Evolutionary conservation across 2,329 filamentous ascomycete species (phyloP).

Genomic region (Trichocomaceae sp.): DNA sequence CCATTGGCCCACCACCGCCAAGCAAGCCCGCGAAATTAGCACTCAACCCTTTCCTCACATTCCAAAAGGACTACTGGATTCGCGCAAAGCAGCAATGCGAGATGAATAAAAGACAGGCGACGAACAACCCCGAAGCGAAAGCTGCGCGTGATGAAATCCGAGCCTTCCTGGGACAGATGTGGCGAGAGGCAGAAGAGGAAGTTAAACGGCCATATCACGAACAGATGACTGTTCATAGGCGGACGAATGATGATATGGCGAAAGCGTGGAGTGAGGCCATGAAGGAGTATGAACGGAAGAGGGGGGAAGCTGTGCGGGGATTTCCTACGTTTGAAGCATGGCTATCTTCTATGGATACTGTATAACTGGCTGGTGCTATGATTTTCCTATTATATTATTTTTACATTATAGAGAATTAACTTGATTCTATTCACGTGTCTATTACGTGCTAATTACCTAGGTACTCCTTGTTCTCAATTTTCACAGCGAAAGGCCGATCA

Average conservation of each 20-base stretch:
- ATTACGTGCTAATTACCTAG: no score
- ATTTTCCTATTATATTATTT: no score
- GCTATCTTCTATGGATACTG: conserved; percentile 8
- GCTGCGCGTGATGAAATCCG: conserved; percentile 67
- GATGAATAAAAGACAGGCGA: conserved; percentile 58
- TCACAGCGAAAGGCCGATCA: no score
- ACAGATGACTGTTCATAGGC: conserved; percentile 64
- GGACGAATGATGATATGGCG: conserved; percentile 56
- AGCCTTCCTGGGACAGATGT: conserved; percentile 79
- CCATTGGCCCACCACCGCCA: conserved; percentile 64
- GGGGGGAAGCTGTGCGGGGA: conserved; percentile 33
- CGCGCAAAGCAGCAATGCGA: conserved; percentile 60
- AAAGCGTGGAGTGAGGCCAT: conserved; percentile 68
- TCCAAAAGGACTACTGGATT: conserved; percentile 68
- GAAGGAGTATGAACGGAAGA: conserved; percentile 40
- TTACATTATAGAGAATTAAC: no score
- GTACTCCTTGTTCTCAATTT: no score
- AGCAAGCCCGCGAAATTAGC: conserved; percentile 62
- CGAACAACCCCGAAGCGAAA: conserved; percentile 62
- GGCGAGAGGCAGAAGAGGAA: conserved; percentile 68
- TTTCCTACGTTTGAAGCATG: conserved; percentile 33
- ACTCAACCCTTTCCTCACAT: conserved; percentile 82
- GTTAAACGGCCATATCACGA: conserved; percentile 72
- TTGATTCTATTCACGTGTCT: no score
- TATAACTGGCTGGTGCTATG: background rate